These are phyloP conservation scores for Thielaviopsis punctulata DNA, from an alignment of 2,329 filamentous ascomycete genomes.

Conservation along the genomic window DNA sequence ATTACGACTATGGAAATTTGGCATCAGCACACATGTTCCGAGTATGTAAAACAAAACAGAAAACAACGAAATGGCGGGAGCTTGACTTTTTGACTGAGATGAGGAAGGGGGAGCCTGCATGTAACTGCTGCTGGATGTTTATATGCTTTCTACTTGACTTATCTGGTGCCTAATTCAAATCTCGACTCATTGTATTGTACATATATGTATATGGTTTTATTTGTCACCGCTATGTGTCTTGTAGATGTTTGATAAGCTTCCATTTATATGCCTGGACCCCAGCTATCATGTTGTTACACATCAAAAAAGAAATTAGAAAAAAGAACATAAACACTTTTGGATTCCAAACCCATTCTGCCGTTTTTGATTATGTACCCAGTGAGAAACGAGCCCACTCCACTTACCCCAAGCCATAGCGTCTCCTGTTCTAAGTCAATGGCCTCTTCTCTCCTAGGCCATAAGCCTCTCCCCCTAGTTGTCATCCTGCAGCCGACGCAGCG, in stretches of 20 bases:
- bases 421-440: too few relatives aligned
- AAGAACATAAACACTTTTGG: neutral
- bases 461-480: slow-evolving; percentile 4
- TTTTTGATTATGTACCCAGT: neutral
- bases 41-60: neutral
- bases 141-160: neutral
- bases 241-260: neutral
- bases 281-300: neutral
- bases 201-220: neutral
- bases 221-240: too few relatives aligned
- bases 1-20: neutral
- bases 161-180: neutral
- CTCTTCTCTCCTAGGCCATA: too few relatives aligned
- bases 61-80: neutral
- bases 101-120: neutral
- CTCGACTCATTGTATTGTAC: neutral
- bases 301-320: neutral
- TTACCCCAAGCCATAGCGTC: too few relatives aligned
- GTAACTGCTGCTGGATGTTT: neutral
- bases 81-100: neutral
- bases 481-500: slow-evolving; percentile 12
- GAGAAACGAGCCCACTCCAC: neutral
- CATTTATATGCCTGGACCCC: neutral
- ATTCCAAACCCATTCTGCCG: neutral
- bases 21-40: neutral